Percentiles rank a stretch among this genome's conserved stretches.
Conservation (phyloP, 192 early-diverging fungal genomes). For the Gamsiella multidivaricata region DNA sequence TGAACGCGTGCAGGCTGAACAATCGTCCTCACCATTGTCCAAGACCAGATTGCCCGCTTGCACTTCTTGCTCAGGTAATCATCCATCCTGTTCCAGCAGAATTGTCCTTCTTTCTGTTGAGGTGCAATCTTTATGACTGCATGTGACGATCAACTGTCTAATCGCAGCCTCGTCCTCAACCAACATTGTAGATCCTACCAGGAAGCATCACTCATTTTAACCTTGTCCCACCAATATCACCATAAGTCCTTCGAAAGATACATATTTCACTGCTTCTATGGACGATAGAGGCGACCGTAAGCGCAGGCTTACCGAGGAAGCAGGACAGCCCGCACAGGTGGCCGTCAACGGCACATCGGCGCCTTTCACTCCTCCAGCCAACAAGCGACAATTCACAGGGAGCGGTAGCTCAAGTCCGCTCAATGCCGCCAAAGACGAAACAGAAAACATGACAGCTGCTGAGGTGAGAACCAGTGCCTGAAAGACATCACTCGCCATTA, state of each 20-base stretch:
- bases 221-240: neutral
- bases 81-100: too few relatives aligned
- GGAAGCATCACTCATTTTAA: too few relatives aligned
- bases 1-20: neutral
- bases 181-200: too few relatives aligned
- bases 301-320: constrained; percentile 32
- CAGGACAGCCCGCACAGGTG: neutral
- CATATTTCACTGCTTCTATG: constrained; percentile 24
- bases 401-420: constrained; percentile 30
- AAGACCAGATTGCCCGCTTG: too few relatives aligned
- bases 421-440: constrained; percentile 12
- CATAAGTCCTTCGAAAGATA: constrained; percentile 14
- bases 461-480: constrained; percentile 37
- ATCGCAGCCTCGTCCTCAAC: too few relatives aligned
- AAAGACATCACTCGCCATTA: neutral
- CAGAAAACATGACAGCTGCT: constrained; percentile 36
- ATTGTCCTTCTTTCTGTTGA: too few relatives aligned
- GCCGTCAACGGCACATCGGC: constrained; percentile 15
- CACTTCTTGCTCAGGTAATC: neutral
- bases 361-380: constrained; percentile 18
- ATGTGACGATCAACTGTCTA: neutral
- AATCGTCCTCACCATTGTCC: too few relatives aligned
- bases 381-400: constrained; percentile 31
- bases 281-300: constrained; percentile 43
- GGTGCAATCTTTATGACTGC: too few relatives aligned